Percentiles rank a stretch among this genome's conserved stretches.
Evolutionary conservation across 805 yeast genomes (phyloP).

Genomic region (Saccharomycopsis sp.): DNA sequence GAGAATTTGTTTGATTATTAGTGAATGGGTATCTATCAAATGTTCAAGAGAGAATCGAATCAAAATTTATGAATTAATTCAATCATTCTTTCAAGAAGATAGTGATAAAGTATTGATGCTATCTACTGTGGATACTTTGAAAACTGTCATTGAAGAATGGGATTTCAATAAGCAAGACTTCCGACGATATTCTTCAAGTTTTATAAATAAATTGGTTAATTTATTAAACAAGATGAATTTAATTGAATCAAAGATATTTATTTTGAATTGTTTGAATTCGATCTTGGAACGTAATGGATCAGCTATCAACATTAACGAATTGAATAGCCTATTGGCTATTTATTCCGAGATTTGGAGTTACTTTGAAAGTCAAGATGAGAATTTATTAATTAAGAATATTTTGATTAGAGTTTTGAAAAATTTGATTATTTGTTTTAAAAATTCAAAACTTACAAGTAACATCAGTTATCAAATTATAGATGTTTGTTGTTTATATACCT

Average conservation of each 20-base stretch:
- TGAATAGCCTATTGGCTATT: constrained; percentile 9
- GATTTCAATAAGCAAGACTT: constrained; percentile 68
- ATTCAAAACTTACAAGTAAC: constrained; percentile 42
- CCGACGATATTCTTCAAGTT: constrained; percentile 52
- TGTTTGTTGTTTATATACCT: constrained; percentile 53
- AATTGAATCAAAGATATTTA: constrained; percentile 71
- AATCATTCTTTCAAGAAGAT: constrained; percentile 36
- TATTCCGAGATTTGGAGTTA: constrained; percentile 34
- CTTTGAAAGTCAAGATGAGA: constrained; percentile 29
- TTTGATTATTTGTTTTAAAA: constrained; percentile 45
- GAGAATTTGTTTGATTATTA: constrained; percentile 66
- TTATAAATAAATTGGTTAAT: constrained; percentile 42
- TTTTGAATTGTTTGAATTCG: constrained; percentile 38
- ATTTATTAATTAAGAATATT: constrained; percentile 43
- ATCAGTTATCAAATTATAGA: constrained; percentile 60
- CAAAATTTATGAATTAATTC: constrained; percentile 51
- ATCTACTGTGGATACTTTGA: constrained; percentile 64
- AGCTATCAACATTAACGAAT: background rate
- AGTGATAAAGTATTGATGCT: constrained; percentile 75
- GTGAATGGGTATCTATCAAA: constrained; percentile 73
- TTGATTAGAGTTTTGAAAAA: constrained; percentile 51
- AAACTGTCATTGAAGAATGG: constrained; percentile 75
- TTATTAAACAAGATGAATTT: constrained; percentile 44
- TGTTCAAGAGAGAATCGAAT: constrained; percentile 53
- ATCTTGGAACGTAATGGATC: constrained; percentile 14